Conservation (phyloP, 257 asterid species). For the Ocimum tenuiflorum region DNA sequence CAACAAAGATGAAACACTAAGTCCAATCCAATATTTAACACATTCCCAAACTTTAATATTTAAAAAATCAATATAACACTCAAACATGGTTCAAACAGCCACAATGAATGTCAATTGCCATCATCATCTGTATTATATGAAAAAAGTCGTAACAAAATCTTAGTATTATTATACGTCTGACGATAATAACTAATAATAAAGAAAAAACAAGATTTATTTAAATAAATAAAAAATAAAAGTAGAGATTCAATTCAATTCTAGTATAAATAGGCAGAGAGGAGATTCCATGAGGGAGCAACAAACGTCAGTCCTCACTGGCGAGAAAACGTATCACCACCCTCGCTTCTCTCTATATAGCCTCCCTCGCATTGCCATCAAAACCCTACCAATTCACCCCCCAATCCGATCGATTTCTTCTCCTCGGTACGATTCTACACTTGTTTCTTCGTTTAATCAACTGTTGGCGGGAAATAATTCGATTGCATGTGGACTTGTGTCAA, state of each 20-base stretch:
- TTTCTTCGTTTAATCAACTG: conserved; percentile 18
- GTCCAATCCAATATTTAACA: too few relatives aligned
- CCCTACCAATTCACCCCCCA: conserved; percentile 29
- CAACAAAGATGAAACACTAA: neutral
- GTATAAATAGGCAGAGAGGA: conserved; percentile 28
- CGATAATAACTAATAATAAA: neutral
- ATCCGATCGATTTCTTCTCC: conserved; percentile 16
- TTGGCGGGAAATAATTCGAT: conserved; percentile 30
- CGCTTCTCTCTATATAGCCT: conserved; percentile 16
- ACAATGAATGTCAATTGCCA: too few relatives aligned
- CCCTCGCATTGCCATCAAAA: conserved; percentile 29
- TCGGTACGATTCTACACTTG: conserved; percentile 19
- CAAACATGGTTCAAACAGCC: too few relatives aligned
- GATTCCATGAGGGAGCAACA: conserved; percentile 22
- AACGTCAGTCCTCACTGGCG: conserved; percentile 36
- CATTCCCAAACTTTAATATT: too few relatives aligned
- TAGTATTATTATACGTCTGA: neutral
- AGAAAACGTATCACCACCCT: conserved; percentile 31
- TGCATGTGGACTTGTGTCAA: conserved; percentile 21
- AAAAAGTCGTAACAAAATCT: too few relatives aligned
- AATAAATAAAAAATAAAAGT: neutral
- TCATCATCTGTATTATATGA: too few relatives aligned
- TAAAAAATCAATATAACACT: too few relatives aligned
- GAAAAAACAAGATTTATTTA: neutral
- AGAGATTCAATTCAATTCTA: neutral